These are phyloP conservation scores for Rhytidiadelphus loreus DNA, from an alignment of 225 moss, liverwort and hornwort genomes.

Conservation along the genomic window DNA sequence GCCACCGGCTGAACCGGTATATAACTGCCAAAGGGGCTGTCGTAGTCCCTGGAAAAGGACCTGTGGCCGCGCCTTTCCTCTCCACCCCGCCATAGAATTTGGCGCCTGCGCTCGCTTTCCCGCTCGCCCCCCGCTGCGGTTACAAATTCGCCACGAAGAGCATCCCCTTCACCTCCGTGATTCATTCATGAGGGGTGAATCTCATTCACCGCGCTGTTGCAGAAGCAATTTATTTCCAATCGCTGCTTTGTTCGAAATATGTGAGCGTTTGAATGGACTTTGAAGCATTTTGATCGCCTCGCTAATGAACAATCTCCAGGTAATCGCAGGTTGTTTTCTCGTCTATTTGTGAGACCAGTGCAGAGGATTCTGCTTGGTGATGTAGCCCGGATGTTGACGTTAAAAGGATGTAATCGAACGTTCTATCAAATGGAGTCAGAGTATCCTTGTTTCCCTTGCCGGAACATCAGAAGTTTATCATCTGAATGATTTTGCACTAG, in stretches of 20 bases:
- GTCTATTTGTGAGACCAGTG: neutral
- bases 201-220: neutral
- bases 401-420: neutral
- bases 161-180: neutral
- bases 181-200: neutral
- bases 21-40: conserved; percentile 10
- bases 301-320: neutral
- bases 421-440: neutral
- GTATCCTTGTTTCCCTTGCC: neutral
- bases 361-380: neutral
- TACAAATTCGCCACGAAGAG: neutral
- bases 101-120: neutral
- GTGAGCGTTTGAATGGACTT: neutral
- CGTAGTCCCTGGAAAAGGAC: conserved; percentile 3
- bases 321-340: neutral
- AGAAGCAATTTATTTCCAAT: neutral
- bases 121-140: neutral
- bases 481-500: neutral
- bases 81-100: neutral
- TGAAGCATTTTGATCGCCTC: neutral
- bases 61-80: neutral
- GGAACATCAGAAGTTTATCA: neutral
- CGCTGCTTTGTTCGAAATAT: neutral
- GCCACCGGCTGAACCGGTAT: conserved; percentile 29
- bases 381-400: neutral